Conservation (phyloP, 1,284 basidiomycete genomes). For the Cryptococcus sp. region DNA sequence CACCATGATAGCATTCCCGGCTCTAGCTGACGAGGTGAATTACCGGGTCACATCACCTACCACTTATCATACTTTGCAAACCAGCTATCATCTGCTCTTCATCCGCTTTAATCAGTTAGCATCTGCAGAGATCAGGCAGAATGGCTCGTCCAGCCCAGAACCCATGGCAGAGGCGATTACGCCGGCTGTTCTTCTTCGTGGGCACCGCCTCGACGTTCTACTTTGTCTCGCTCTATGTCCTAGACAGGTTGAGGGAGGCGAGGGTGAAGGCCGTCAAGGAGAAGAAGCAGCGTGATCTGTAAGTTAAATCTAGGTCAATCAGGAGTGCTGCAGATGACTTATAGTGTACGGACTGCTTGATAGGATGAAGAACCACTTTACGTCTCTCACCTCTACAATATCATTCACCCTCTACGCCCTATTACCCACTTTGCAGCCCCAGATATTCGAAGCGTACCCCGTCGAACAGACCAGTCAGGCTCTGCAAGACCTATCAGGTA, state of each 20-base stretch:
- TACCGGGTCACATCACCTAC: too few species aligned
- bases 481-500: constrained; percentile 28
- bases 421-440: constrained; percentile 48
- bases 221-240: constrained; percentile 36
- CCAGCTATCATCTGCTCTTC: too few species aligned
- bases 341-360: neutral
- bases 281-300: constrained; percentile 40
- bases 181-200: constrained; percentile 33
- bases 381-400: constrained; percentile 47
- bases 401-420: constrained; percentile 53
- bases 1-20: too few species aligned
- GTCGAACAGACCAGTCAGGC: constrained; percentile 46
- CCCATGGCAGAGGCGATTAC: constrained; percentile 39
- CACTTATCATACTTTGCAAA: too few species aligned
- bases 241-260: constrained; percentile 42
- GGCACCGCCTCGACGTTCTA: constrained; percentile 44
- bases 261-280: constrained; percentile 40
- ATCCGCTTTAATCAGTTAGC: too few species aligned
- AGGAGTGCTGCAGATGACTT: too few species aligned
- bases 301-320: constrained; percentile 8
- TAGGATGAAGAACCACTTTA: constrained; percentile 52
- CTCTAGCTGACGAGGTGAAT: too few species aligned
- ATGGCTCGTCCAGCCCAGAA: constrained; percentile 11
- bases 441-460: constrained; percentile 42
- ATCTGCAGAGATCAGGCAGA: neutral